Evolutionary conservation across 2,329 filamentous ascomycete genomes (phyloP), one percentile per base, ranked within the genome.

Genomic region (Aspergillus tamarii): DNA sequence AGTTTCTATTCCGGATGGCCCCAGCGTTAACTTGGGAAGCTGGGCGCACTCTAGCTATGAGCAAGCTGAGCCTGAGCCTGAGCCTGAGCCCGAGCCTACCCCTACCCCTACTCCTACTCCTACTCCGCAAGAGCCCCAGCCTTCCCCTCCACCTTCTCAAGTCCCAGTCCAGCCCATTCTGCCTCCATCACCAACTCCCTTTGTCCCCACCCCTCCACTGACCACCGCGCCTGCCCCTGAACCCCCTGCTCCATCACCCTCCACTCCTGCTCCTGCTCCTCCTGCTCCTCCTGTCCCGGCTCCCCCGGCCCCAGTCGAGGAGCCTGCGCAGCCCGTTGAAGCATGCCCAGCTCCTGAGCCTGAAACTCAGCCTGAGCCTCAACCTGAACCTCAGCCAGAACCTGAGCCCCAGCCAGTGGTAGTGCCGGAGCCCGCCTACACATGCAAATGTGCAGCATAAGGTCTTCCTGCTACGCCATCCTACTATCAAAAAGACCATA

Each of bases 1-100:
- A n/a, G 59, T 68, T 21, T 61, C 57, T 16, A 70, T 72, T 57
- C 65, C 67, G 6, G 70, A 62, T 26, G 70, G 56, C 7, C 60
- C 56, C 19, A 32, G 55, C 32, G 16, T 48, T 11, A 53, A 34
- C 19, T 14, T 65, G 34, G 69, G 69, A 19, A 67, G 61, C 32
- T 70, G 65, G 41, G 66, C 60, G 41, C 64, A 72, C 52, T 56
- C 52, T 16, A 54, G 62, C 52, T 65, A 70, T 56, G 64, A 69
- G 32, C 57, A 65, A 30, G 67, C 45, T 63, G 65, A 63, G 36
- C 52, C 21, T 62, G 64, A 50, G 65, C 61, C 64, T 1, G 12
- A 48, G 28, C 66, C 72, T 9, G 64, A 70, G 63, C 59, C 63
- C 9, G 12, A n/a, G 5, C 60, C 46, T 16, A 39, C 56, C 6